Conservation (phyloP, 1,139 yeast species). For the Insectozyma bohioensis region DNA sequence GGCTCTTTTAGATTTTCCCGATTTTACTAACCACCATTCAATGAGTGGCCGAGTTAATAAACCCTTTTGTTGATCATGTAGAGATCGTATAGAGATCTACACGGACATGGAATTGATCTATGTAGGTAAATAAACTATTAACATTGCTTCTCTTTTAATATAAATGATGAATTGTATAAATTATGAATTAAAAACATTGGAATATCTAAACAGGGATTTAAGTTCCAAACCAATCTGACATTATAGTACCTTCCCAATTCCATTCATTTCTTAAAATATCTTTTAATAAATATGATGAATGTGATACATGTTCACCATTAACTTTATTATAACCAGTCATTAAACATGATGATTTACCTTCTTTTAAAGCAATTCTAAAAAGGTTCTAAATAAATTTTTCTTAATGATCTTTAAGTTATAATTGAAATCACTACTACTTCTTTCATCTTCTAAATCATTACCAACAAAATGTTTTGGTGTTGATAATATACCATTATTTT, state of each 20-base stretch:
- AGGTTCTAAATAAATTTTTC: constrained; percentile 62
- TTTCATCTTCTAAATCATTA: constrained; percentile 60
- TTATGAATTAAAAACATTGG: too few relatives aligned
- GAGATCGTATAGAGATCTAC: too few relatives aligned
- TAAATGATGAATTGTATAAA: too few relatives aligned
- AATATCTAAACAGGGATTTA: too few relatives aligned
- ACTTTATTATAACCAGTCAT: constrained; percentile 64
- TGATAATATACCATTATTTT: constrained; percentile 44
- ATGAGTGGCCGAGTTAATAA: too few relatives aligned
- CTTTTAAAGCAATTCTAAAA: constrained; percentile 57
- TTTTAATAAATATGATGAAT: constrained; percentile 38
- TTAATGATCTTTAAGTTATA: constrained; percentile 55
- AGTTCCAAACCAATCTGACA: constrained; percentile 66
- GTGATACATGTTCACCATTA: constrained; percentile 57
- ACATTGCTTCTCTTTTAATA: too few relatives aligned
- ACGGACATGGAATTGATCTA: too few relatives aligned
- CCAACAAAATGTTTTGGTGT: constrained; percentile 61
- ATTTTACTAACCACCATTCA: too few relatives aligned
- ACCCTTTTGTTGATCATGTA: too few relatives aligned
- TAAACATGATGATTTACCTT: constrained; percentile 35
- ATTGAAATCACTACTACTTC: constrained; percentile 49
- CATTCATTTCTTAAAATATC: constrained; percentile 37
- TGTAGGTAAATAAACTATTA: too few relatives aligned
- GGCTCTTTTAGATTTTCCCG: too few relatives aligned
- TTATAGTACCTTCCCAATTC: constrained; percentile 50